phyloP scores from a whole-genome alignment of 441 rosid genomes.

The Syzygium malaccense region DNA sequence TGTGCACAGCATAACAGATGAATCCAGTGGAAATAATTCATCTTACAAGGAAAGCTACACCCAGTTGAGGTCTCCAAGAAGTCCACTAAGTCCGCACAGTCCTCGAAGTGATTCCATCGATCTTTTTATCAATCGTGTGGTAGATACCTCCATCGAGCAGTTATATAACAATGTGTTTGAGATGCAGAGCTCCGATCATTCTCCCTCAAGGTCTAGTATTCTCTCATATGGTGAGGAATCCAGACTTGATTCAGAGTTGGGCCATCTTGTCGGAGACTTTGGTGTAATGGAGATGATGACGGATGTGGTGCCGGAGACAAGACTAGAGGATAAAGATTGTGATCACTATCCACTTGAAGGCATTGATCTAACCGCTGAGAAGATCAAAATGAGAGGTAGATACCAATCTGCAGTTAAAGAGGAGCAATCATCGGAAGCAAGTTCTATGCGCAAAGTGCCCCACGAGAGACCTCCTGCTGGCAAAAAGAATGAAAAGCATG shows the following conservation, averaged over 20 bases:
- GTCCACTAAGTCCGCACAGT: constrained; percentile 37
- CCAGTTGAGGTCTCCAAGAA: constrained; percentile 2
- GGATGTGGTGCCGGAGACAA: constrained; percentile 32
- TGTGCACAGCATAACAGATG: not conserved
- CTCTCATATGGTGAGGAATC: constrained; percentile 81
- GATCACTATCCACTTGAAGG: constrained; percentile 14
- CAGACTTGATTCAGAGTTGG: constrained; percentile 77
- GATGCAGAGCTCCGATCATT: constrained; percentile 84
- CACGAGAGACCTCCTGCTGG: constrained; percentile 16
- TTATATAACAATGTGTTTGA: constrained; percentile 72
- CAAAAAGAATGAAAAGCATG: constrained; percentile 20
- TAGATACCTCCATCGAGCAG: constrained; percentile 79
- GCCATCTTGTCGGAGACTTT: constrained; percentile 67
- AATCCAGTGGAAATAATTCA: not conserved
- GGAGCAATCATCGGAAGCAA: constrained; percentile 31
- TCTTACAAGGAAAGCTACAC: not conserved
- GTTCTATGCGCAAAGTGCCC: constrained; percentile 27
- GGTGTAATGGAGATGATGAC: constrained; percentile 39
- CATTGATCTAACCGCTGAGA: constrained; percentile 10
- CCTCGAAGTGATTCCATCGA: constrained; percentile 52
- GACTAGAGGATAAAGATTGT: constrained; percentile 21
- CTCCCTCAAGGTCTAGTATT: constrained; percentile 65
- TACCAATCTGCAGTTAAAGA: constrained; percentile 10
- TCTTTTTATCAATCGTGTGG: constrained; percentile 42
- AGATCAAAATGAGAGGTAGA: not conserved